Base-by-base conservation (phyloP, 2,329 filamentous ascomycete species). In the Bipolaris zeicola region DNA sequence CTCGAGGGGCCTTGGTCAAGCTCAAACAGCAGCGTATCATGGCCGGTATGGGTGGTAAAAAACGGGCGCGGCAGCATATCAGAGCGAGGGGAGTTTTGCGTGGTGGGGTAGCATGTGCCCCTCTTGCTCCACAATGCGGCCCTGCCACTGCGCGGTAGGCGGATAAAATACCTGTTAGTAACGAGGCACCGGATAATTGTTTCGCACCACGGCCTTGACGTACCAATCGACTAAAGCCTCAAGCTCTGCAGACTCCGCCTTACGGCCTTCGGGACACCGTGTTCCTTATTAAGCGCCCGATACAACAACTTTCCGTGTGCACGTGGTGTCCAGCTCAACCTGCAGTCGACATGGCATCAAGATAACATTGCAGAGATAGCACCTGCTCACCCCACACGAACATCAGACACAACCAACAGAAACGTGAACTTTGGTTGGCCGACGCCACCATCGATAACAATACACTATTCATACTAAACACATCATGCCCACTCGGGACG, bases 181-280 rank as follows among this genome's bases (percentile, higher is more conserved):
- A 60, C 49, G 31, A 64, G 59, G 61, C 61, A 64, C 61, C 61
- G 61, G 61, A 62, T 64, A 64, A 64, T 61, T 60, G 54, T 47
- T 52, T 46, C 26, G 57, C 50, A 33, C 54, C 57, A 53, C 16
- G 26, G 33, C 33, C 42, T 6, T 36, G 20, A 50, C 26, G 22
- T 44, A 45, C 44, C 33, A 20, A 33, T 39, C 38, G 14, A 36
- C 37, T 20, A 24, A 31, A 44, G n/a, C 20, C 43, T 46, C 22
- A 53, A 33, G 36, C 36, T 37, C 22, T 31, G 16, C 24, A 26
- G 24, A 8, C 24, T 26, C 20, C n/a, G 43, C 26, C 39, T 36
- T 45, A 16, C 20, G 44, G 44, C 11, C 44, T 20, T 20, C 24
- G 31, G 28, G 39, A 18, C 38, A 50, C 38, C 4, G 45, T 45